These are phyloP conservation scores for Coelastrella sp. DNA, from an alignment of 139 green algal species.

Conservation along the genomic window DNA sequence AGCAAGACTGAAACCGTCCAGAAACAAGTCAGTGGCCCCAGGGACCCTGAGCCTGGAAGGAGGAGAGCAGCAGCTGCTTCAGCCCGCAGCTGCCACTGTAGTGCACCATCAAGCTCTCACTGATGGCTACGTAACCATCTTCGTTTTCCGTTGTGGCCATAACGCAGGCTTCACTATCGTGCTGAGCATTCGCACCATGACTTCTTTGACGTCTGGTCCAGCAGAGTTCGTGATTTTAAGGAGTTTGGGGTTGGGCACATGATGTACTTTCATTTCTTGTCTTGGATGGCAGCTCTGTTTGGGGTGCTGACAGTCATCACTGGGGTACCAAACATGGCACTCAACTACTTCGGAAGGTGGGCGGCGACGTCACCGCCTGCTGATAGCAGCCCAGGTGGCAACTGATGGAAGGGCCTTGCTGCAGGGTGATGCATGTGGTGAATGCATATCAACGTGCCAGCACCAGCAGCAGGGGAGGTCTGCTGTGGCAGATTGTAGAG, in stretches of 20 bases:
- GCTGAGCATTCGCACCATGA: conserved; percentile 51
- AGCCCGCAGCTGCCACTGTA: not conserved
- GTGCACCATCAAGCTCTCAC: not conserved
- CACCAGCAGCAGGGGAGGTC: too few species aligned
- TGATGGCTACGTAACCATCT: not conserved
- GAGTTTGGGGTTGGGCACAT: conserved; percentile 55
- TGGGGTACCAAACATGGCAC: conserved; percentile 46
- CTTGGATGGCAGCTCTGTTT: conserved; percentile 51
- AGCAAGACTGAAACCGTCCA: too few species aligned
- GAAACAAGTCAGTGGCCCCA: too few species aligned
- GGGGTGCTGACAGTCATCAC: conserved; percentile 21
- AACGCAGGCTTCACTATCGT: not conserved
- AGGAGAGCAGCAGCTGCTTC: not conserved
- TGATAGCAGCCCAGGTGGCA: too few species aligned
- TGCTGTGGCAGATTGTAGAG: too few species aligned
- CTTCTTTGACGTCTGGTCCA: conserved; percentile 53
- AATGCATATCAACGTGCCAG: too few species aligned
- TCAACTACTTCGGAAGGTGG: conserved; percentile 38
- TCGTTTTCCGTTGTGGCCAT: not conserved
- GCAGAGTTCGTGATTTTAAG: conserved; percentile 47
- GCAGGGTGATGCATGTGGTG: too few species aligned
- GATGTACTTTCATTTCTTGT: conserved; percentile 59
- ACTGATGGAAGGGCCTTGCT: too few species aligned
- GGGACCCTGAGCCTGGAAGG: too few species aligned
- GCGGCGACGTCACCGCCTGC: not conserved